Evolutionary conservation across 768 basidiomycete genomes (phyloP).

Genomic region (Ramaria rubella): DNA sequence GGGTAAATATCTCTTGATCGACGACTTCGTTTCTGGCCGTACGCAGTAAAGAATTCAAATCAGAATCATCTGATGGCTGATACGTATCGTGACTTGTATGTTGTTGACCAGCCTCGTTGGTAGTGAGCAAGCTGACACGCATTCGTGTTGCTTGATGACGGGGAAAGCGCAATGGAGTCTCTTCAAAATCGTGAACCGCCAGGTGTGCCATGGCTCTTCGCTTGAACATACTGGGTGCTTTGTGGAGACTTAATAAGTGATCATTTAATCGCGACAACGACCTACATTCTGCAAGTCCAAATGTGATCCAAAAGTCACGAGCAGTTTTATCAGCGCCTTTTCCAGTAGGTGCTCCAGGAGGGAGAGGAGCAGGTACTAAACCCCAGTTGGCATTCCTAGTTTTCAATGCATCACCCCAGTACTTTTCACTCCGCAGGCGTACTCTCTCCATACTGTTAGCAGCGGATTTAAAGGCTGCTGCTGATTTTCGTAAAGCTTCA

Average conservation of each 20-base stretch:
- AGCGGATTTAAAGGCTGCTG: constrained; percentile 61
- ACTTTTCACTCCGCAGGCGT: constrained; percentile 56
- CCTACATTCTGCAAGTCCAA: constrained; percentile 78
- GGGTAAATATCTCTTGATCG: constrained; percentile 74
- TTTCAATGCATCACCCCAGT: constrained; percentile 78
- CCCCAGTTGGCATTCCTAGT: constrained; percentile 76
- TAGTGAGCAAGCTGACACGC: constrained; percentile 45
- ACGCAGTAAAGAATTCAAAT: constrained; percentile 45
- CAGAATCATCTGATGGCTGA: constrained; percentile 22
- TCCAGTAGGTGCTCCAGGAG: constrained; percentile 58
- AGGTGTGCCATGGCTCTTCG: constrained; percentile 66
- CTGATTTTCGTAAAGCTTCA: constrained; percentile 67
- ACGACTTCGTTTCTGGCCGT: constrained; percentile 65
- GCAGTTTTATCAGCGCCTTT: constrained; percentile 76
- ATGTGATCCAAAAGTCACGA: constrained; percentile 75
- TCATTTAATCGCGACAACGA: constrained; percentile 14
- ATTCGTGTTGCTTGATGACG: constrained; percentile 59
- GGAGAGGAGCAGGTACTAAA: constrained; percentile 71
- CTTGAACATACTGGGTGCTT: constrained; percentile 60
- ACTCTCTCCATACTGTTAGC: constrained; percentile 63
- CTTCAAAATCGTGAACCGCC: constrained; percentile 40
- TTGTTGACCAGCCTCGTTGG: constrained; percentile 28
- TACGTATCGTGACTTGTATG: constrained; percentile 34
- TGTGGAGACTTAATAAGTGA: background rate
- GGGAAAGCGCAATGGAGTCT: constrained; percentile 49